Percentiles rank a stretch among this genome's conserved stretches.
Conservation (phyloP, 306 rosid genomes). For the Clitoria ternatea region DNA sequence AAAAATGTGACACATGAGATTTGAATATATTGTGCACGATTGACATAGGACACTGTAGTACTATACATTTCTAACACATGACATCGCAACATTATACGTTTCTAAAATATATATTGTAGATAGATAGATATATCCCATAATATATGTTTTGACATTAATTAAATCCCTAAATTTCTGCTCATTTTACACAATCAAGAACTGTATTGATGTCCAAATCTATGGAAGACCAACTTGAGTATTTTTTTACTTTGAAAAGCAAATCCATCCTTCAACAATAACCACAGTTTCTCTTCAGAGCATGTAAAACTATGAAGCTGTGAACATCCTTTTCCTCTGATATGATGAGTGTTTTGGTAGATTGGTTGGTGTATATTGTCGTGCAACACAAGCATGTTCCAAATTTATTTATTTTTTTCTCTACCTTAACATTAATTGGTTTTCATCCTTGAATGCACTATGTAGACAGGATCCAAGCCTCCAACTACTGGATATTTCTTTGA, state of each 20-base stretch:
- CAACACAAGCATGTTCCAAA: conserved; percentile 55
- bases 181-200: not conserved
- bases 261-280: not conserved
- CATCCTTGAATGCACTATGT: conserved; percentile 33
- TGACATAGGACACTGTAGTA: too few relatives aligned
- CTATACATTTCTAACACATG: too few relatives aligned
- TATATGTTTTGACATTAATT: not conserved
- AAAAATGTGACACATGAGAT: too few relatives aligned
- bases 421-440: conserved; percentile 47
- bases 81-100: too few relatives aligned
- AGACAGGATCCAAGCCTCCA: conserved; percentile 43
- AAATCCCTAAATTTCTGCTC: not conserved
- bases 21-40: too few relatives aligned
- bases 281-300: not conserved
- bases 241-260: not conserved
- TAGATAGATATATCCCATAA: too few relatives aligned
- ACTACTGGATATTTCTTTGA: conserved; percentile 49
- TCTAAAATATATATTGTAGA: too few relatives aligned
- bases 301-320: not conserved
- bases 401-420: conserved; percentile 45
- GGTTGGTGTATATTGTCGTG: conserved; percentile 67
- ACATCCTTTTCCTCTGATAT: conserved; percentile 22
- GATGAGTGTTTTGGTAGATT: conserved; percentile 60
- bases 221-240: not conserved
- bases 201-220: not conserved